Conservation (phyloP, 2,329 filamentous ascomycete genomes). For the Diplodia intermedia region DNA sequence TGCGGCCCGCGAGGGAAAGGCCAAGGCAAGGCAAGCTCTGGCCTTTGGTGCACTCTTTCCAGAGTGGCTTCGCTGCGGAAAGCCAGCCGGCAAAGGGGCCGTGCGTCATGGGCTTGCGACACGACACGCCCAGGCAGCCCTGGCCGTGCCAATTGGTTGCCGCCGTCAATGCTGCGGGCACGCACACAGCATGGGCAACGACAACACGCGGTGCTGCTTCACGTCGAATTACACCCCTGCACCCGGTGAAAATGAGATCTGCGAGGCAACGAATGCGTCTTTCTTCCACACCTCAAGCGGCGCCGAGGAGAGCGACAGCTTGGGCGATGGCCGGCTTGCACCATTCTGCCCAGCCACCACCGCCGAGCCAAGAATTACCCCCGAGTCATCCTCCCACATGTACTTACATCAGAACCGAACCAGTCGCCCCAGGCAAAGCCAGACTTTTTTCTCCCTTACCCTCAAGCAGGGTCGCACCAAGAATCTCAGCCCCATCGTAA, state of each 20-base stretch:
- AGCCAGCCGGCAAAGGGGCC: constrained; percentile 15
- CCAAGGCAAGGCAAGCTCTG: constrained; percentile 15
- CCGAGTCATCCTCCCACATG: background rate
- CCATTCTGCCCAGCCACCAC: constrained; percentile 8
- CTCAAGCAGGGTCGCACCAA: background rate
- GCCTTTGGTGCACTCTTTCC: constrained; percentile 1
- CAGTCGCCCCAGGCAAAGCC: background rate
- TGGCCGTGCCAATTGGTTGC: background rate
- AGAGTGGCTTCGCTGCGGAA: constrained; percentile 13
- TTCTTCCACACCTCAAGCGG: background rate
- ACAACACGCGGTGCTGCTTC: background rate
- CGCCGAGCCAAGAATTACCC: background rate
- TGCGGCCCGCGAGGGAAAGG: constrained; percentile 3
- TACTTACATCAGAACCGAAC: background rate
- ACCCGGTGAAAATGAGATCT: background rate
- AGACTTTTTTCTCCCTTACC: background rate
- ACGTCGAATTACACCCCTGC: constrained; percentile 1
- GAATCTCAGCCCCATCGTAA: background rate
- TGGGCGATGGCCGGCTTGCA: background rate
- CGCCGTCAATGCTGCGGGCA: background rate
- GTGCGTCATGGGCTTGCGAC: constrained; percentile 31
- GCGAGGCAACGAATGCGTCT: constrained; percentile 20
- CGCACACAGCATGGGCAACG: background rate
- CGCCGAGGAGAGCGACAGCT: background rate
- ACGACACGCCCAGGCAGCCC: background rate